Percentiles rank a stretch among this genome's conserved stretches.
These are phyloP conservation scores for Cenchrus fungigraminus DNA, from an alignment of 176 grass and related monocot genomes.

Conservation along the genomic window DNA sequence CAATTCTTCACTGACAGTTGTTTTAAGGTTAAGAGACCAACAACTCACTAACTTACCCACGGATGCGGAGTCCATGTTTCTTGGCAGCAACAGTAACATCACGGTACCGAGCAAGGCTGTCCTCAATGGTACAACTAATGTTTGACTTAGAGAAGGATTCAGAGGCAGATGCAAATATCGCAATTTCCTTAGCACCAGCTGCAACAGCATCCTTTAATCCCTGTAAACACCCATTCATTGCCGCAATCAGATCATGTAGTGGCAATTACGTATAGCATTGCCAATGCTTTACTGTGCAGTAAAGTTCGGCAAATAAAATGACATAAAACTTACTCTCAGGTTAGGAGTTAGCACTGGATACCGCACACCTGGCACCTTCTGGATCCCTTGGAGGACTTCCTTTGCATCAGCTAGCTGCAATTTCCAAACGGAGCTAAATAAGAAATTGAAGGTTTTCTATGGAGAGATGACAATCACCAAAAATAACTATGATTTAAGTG, in stretches of 20 bases:
- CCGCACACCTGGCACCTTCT: too few relatives aligned
- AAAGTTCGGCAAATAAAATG: neutral
- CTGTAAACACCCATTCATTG: conserved; percentile 41
- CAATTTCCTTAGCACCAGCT: conserved; percentile 87
- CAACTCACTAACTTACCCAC: too few relatives aligned
- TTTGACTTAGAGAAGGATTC: conserved; percentile 93
- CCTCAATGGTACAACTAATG: conserved; percentile 87
- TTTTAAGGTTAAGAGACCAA: too few relatives aligned
- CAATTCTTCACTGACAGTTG: too few relatives aligned
- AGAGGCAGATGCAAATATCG: conserved; percentile 90
- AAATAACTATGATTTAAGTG: neutral
- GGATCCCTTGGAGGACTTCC: too few relatives aligned
- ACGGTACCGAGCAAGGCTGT: conserved; percentile 83
- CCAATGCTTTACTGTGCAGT: neutral
- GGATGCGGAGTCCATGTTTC: neutral
- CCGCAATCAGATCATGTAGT: neutral
- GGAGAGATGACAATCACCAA: too few relatives aligned
- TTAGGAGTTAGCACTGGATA: conserved; percentile 53
- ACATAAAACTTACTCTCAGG: conserved; percentile 63
- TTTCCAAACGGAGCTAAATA: neutral
- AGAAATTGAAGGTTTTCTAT: neutral
- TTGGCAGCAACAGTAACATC: conserved; percentile 82
- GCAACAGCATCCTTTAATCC: conserved; percentile 87
- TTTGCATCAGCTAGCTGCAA: too few relatives aligned
- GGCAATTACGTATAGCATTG: conserved; percentile 1